Base-by-base conservation (phyloP, 371 early-diverging fungal genomes). In the Cokeromyces recurvatus region DNA sequence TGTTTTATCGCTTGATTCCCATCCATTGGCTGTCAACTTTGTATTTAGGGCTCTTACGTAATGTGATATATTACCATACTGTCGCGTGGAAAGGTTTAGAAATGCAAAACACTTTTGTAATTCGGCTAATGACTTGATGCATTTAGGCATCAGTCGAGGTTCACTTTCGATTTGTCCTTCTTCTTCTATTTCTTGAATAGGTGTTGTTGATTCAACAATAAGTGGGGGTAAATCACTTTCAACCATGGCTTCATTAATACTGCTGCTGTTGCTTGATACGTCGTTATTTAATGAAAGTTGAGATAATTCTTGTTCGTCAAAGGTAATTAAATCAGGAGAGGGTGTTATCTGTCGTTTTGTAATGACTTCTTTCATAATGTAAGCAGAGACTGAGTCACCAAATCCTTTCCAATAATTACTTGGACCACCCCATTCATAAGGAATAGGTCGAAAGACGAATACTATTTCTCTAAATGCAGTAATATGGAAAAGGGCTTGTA, bases 401-500 rank as follows among this genome's bases (percentile, higher is more conserved):
- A 46, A 39, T 16, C 76, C 76, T 25, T 57, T 53, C 71, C 72
- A 71, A 45, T 69, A 75, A 17, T 62, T 48, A 12, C 19, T 14
- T 9, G 62, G 40, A 0, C 45, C 38, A 14, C 70, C 72, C 70
- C 70, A 75, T 5, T 22, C 16, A n/a, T 55, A 32, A 1, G 66
- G 56, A 17, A 29, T 32, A n/a, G 76, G 72, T 32, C 59, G 59
- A 40, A 59, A 64, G 2, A 61, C 40, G 4, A 71, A 27, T 1
- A 75, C 51, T 2, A 62, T 53, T 4, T 60, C n/a, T 36, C 52
- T 56, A 34, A 75, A 69, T 3, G 59, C 27, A 9, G 59, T 48
- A 10, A 75, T 48, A 39, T 71, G 65, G 50, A 59, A 75, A 24
- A 75, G 46, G 2, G 70, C 51, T 48, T 67, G 72, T 1, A 75